A percentile compares a stretch with the other conserved stretches of the same genome.
phyloP scores from a whole-genome alignment of 345 rosid species.

The Iberis pinnata region DNA sequence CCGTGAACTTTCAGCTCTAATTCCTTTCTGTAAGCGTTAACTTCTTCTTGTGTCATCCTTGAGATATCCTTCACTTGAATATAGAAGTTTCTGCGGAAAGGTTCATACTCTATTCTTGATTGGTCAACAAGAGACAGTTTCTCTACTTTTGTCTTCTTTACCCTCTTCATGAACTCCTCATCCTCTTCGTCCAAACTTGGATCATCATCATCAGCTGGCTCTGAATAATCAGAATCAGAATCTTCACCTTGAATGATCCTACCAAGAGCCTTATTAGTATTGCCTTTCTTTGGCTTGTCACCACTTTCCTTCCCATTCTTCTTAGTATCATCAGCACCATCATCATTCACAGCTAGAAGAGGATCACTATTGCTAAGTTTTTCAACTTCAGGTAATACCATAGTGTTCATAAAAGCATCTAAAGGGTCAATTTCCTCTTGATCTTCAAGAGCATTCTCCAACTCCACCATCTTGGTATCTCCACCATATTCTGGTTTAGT shows the following conservation, averaged over 20 bases:
- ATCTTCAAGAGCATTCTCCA: conserved; percentile 30
- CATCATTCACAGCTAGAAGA: conserved; percentile 19
- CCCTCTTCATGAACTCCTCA: conserved; percentile 81
- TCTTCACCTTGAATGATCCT: conserved; percentile 79
- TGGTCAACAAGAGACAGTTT: conserved; percentile 76
- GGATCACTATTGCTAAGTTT: conserved; percentile 39
- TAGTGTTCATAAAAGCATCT: conserved; percentile 81
- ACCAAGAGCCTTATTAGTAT: conserved; percentile 56
- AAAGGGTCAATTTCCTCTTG: conserved; percentile 81
- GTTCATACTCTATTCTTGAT: conserved; percentile 61
- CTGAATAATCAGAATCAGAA: conserved; percentile 66
- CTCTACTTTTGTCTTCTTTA: conserved; percentile 88
- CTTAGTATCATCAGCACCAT: conserved; percentile 25
- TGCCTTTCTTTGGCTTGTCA: conserved; percentile 41
- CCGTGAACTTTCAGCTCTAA: conserved; percentile 80
- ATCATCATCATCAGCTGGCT: conserved; percentile 43
- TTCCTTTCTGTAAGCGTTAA: conserved; percentile 51
- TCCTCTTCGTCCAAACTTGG: conserved; percentile 62
- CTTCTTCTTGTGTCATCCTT: conserved; percentile 68
- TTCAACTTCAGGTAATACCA: conserved; percentile 78
- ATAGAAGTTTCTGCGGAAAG: conserved; percentile 68
- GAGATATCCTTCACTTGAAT: conserved; percentile 74
- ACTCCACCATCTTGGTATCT: conserved; percentile 41
- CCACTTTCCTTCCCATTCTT: conserved; percentile 33
- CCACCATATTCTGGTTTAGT: conserved; percentile 29